phyloP scores from a whole-genome alignment of 2,329 filamentous ascomycete genomes.

The Truncatella angustata region DNA sequence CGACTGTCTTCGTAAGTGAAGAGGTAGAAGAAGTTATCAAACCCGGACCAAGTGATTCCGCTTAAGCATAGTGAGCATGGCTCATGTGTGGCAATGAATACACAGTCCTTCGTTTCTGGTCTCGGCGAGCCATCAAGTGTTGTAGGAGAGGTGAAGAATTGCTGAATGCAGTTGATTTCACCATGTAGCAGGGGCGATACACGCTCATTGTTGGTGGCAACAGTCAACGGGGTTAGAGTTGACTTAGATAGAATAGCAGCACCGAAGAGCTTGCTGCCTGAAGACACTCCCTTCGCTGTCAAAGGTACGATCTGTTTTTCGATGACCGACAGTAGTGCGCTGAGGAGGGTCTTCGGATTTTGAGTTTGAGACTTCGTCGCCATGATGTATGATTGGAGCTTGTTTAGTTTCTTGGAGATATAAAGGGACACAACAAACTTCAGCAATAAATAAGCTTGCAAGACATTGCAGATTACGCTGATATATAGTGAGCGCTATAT shows the following conservation, averaged over 20 bases:
- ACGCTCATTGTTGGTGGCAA: constrained; percentile 56
- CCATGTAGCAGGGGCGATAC: constrained; percentile 55
- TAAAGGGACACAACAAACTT: background rate
- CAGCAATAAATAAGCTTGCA: background rate
- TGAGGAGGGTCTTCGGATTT: constrained; percentile 32
- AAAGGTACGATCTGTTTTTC: constrained; percentile 50
- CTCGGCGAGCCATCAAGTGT: constrained; percentile 33
- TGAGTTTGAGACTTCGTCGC: constrained; percentile 16
- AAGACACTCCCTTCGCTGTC: constrained; percentile 45
- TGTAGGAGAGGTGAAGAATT: constrained; percentile 44
- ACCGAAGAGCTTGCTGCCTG: constrained; percentile 56
- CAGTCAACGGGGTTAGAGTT: constrained; percentile 41
- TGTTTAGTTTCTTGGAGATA: background rate
- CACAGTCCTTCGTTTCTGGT: constrained; percentile 43
- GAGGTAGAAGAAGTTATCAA: constrained; percentile 55
- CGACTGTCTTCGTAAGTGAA: constrained; percentile 60
- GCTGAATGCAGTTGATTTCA: constrained; percentile 60
- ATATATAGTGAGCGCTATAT: no score
- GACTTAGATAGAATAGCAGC: constrained; percentile 49
- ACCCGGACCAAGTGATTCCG: constrained; percentile 57
- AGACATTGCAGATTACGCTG: no score
- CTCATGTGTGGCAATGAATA: constrained; percentile 60
- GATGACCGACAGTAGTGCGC: constrained; percentile 38
- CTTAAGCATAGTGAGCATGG: constrained; percentile 58
- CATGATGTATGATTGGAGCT: background rate